These are phyloP conservation scores for Penicillium olsonii DNA, from an alignment of 2,329 filamentous ascomycete genomes.

Conservation along the genomic window DNA sequence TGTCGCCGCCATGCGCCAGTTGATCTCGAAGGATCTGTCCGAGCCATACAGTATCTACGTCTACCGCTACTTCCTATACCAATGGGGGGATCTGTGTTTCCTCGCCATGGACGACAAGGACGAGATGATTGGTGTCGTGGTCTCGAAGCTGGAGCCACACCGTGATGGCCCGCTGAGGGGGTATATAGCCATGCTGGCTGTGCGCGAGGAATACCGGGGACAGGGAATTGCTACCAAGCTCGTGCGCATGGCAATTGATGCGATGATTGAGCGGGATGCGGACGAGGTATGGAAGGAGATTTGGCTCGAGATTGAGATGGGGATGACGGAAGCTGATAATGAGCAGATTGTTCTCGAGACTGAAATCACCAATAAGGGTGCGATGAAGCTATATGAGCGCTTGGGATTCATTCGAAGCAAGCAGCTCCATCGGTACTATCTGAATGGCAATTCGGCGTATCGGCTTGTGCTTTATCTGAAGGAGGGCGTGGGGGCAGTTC, in stretches of 20 bases:
- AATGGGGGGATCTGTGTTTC: slow-evolving; percentile 97
- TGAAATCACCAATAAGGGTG: slow-evolving; percentile 86
- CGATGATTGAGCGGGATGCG: slow-evolving; percentile 79
- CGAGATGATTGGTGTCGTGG: slow-evolving; percentile 79
- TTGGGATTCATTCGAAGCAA: slow-evolving; percentile 92
- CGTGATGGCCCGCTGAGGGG: slow-evolving; percentile 82
- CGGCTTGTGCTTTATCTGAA: slow-evolving; percentile 81
- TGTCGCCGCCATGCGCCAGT: slow-evolving; percentile 80
- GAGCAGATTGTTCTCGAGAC: slow-evolving; percentile 82
- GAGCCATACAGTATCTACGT: slow-evolving; percentile 99
- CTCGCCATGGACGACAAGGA: slow-evolving; percentile 63
- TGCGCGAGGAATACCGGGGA: slow-evolving; percentile 75
- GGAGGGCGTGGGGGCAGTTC: slow-evolving; percentile 52
- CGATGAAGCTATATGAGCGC: slow-evolving; percentile 89
- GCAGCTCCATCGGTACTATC: slow-evolving; percentile 88
- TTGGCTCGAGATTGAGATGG: too few species aligned
- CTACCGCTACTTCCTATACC: slow-evolving; percentile 95
- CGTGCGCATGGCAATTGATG: slow-evolving; percentile 86
- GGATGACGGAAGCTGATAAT: slow-evolving; percentile 13
- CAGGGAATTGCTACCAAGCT: slow-evolving; percentile 84
- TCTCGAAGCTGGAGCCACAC: slow-evolving; percentile 92
- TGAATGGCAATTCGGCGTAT: slow-evolving; percentile 95
- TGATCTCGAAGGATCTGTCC: slow-evolving; percentile 95
- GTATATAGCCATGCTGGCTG: slow-evolving; percentile 99
- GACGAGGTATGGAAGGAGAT: slow-evolving; percentile 64